These are phyloP conservation scores for Lentinula sp. DNA, from an alignment of 768 basidiomycete species.

Conservation along the genomic window DNA sequence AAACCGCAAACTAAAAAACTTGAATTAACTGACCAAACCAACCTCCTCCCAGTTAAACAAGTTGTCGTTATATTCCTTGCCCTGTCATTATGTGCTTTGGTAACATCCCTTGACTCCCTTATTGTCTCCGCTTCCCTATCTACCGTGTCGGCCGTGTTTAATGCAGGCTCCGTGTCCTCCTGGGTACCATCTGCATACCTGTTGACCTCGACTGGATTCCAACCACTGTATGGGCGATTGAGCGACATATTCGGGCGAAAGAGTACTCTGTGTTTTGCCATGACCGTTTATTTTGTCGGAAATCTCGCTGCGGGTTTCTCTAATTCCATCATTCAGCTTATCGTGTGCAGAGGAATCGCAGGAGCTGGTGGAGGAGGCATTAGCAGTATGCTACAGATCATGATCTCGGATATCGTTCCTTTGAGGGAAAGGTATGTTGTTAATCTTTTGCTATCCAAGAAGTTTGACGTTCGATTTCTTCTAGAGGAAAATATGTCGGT, in stretches of 20 bases:
- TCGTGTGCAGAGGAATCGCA: conserved; percentile 61
- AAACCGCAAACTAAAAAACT: not conserved
- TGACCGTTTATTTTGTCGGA: conserved; percentile 59
- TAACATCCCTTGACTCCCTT: conserved; percentile 54
- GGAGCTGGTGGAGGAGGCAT: conserved; percentile 70
- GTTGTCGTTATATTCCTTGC: conserved; percentile 57
- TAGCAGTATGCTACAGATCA: conserved; percentile 62
- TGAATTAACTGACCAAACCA: conserved; percentile 65
- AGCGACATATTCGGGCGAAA: conserved; percentile 68
- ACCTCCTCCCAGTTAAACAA: conserved; percentile 60
- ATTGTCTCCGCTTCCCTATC: conserved; percentile 62
- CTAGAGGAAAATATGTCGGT: conserved; percentile 72
- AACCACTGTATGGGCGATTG: conserved; percentile 54
- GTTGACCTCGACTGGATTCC: conserved; percentile 58
- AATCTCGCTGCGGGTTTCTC: conserved; percentile 62
- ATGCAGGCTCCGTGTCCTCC: conserved; percentile 53
- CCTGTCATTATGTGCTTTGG: conserved; percentile 53
- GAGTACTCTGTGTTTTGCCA: conserved; percentile 41
- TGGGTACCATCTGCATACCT: conserved; percentile 75
- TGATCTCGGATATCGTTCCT: conserved; percentile 70
- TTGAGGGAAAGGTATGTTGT: conserved; percentile 50
- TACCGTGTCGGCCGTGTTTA: conserved; percentile 59
- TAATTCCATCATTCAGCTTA: conserved; percentile 56
- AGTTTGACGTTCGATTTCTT: not conserved
- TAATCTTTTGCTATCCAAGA: not conserved